Conservation (phyloP, 768 basidiomycete genomes). For the Amanita rimosa region DNA sequence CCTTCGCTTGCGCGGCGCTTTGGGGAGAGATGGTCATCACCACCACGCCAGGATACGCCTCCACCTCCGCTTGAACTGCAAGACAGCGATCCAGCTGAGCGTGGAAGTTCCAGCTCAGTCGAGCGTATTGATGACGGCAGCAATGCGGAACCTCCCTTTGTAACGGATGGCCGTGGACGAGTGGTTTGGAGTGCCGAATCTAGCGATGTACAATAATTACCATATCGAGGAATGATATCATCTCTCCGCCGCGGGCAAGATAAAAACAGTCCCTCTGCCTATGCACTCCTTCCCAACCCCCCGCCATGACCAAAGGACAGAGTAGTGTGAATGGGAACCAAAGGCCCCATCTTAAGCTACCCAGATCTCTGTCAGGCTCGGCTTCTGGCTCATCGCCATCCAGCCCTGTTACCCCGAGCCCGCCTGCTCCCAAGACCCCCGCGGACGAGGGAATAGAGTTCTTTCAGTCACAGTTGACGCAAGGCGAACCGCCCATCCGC, state of each 20-base stretch:
- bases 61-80: neutral
- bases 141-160: constrained; percentile 35
- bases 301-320: constrained; percentile 14
- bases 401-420: constrained; percentile 15
- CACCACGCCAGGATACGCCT: neutral
- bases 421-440: constrained; percentile 71
- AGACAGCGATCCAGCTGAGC: neutral
- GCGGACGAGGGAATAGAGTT: constrained; percentile 90
- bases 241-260: constrained; percentile 7
- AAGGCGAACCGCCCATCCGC: constrained; percentile 53
- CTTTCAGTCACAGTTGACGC: constrained; percentile 47
- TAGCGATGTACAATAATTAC: neutral
- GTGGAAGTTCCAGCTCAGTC: neutral
- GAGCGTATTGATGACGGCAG: neutral
- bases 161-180: constrained; percentile 55
- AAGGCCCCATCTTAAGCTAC: constrained; percentile 21
- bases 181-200: constrained; percentile 33
- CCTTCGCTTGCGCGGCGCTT: neutral
- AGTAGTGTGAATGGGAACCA: constrained; percentile 14
- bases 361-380: constrained; percentile 12
- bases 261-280: neutral
- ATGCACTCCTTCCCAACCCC: constrained; percentile 4
- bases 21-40: neutral
- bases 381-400: constrained; percentile 13
- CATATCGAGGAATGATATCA: constrained; percentile 6